Percentiles rank a stretch among this genome's conserved stretches.
Evolutionary conservation across 768 basidiomycete genomes (phyloP).

Genomic region (Asterophora parasitica): DNA sequence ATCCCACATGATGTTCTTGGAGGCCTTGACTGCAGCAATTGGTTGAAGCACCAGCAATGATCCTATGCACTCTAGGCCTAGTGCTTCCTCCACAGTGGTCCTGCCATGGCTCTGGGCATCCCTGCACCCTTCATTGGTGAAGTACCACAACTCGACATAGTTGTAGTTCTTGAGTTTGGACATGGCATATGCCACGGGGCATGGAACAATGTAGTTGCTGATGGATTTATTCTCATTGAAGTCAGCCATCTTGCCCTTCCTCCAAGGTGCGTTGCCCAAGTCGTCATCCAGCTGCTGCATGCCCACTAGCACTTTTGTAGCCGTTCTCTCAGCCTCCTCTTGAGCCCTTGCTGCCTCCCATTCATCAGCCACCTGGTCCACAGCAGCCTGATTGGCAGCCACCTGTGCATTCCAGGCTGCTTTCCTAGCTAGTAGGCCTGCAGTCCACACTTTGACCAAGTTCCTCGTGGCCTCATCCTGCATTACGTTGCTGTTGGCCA

Average conservation of each 20-base stretch:
- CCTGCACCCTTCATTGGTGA: constrained; percentile 9
- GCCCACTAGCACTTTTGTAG: too few species aligned
- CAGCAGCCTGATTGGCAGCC: neutral
- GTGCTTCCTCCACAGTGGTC: constrained; percentile 7
- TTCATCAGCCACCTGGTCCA: neutral
- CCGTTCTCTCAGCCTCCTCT: neutral
- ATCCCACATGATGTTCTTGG: constrained; percentile 8
- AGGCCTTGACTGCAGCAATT: constrained; percentile 14
- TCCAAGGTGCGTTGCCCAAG: too few species aligned
- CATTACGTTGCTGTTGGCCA: neutral
- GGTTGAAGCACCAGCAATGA: constrained; percentile 12
- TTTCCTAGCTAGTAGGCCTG: neutral
- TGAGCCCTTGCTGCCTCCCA: too few species aligned
- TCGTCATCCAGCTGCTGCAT: too few species aligned
- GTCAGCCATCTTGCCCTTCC: neutral
- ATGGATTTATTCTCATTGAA: neutral
- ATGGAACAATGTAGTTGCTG: neutral
- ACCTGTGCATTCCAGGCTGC: neutral
- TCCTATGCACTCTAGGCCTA: constrained; percentile 9
- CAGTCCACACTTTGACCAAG: neutral
- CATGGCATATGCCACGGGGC: constrained; percentile 8
- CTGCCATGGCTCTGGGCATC: neutral
- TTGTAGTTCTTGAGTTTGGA: constrained; percentile 12
- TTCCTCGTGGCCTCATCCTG: neutral
- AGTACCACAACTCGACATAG: constrained; percentile 13